Evolutionary conservation across 2,329 filamentous ascomycete genomes (phyloP).

Genomic region (Neonectria faginata): DNA sequence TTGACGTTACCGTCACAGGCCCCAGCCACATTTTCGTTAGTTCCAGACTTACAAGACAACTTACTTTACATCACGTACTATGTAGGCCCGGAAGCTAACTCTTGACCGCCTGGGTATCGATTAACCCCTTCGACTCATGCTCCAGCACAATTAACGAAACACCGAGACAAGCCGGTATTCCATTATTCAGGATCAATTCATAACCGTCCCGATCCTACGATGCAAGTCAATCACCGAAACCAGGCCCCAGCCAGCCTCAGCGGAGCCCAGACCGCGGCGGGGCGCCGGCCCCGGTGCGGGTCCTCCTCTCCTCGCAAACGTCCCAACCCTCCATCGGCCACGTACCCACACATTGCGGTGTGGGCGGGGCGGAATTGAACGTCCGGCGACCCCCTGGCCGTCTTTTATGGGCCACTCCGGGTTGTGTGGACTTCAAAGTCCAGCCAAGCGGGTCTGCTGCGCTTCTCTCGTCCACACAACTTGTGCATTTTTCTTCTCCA

Average conservation of each 20-base stretch:
- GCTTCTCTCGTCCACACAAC: slow-evolving; percentile 26
- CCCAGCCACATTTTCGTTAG: not conserved
- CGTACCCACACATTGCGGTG: slow-evolving; percentile 35
- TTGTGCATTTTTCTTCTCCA: slow-evolving; percentile 31
- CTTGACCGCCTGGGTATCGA: slow-evolving; percentile 13
- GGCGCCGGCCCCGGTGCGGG: slow-evolving; percentile 38
- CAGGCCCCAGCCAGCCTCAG: slow-evolving; percentile 36
- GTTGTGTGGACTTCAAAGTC: slow-evolving; percentile 29
- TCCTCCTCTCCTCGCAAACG: slow-evolving; percentile 20
- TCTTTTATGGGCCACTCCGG: slow-evolving; percentile 6
- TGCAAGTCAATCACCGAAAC: slow-evolving; percentile 43
- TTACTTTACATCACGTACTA: not conserved
- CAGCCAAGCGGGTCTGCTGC: slow-evolving; percentile 20
- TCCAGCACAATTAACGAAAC: not conserved
- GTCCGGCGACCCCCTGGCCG: slow-evolving; percentile 31
- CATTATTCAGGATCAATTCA: slow-evolving; percentile 22
- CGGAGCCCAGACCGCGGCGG: slow-evolving; percentile 40
- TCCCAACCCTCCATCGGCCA: slow-evolving; percentile 43
- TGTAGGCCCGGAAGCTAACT: not conserved
- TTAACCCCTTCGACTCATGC: not conserved
- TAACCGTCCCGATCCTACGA: slow-evolving; percentile 35
- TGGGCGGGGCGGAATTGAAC: slow-evolving; percentile 42
- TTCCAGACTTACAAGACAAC: slow-evolving; percentile 5
- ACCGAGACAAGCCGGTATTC: slow-evolving; percentile 8
- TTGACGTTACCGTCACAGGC: slow-evolving; percentile 8